phyloP scores from a whole-genome alignment of 2,329 filamentous ascomycete genomes.

The Diaporthe sp. region DNA sequence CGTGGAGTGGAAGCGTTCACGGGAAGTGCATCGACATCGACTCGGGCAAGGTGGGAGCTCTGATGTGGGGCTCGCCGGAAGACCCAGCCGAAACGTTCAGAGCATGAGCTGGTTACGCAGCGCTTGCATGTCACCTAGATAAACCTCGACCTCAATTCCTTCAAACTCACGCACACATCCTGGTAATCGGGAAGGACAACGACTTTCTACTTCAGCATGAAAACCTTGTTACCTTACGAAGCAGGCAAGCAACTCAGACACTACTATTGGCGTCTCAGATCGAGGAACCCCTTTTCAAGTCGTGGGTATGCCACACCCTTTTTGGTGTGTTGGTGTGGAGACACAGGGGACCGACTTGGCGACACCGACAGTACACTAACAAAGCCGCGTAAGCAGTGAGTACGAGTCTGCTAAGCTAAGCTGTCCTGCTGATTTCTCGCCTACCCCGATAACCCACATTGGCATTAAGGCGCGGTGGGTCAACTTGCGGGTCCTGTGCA shows the following conservation, averaged over 20 bases:
- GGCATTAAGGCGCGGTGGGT: constrained; percentile 14
- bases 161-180: background rate
- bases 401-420: constrained; percentile 8
- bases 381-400: background rate
- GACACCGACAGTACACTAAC: constrained; percentile 9
- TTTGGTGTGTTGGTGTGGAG: background rate
- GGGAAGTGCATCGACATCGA: constrained; percentile 19
- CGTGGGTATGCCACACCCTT: constrained; percentile 9
- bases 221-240: too few species aligned
- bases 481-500: constrained; percentile 3
- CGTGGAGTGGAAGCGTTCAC: constrained; percentile 18
- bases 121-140: too few species aligned
- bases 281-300: constrained; percentile 8
- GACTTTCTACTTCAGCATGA: background rate
- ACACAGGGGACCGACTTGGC: background rate
- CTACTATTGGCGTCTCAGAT: background rate
- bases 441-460: background rate
- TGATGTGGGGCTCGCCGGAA: constrained; percentile 13
- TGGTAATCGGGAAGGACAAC: background rate
- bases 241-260: background rate
- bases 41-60: constrained; percentile 23
- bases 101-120: background rate
- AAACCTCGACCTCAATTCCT: background rate
- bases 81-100: background rate
- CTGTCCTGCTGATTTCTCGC: background rate